Evolutionary conservation across 257 asterid genomes (phyloP).

Genomic region (Solanum corneliomulleri): DNA sequence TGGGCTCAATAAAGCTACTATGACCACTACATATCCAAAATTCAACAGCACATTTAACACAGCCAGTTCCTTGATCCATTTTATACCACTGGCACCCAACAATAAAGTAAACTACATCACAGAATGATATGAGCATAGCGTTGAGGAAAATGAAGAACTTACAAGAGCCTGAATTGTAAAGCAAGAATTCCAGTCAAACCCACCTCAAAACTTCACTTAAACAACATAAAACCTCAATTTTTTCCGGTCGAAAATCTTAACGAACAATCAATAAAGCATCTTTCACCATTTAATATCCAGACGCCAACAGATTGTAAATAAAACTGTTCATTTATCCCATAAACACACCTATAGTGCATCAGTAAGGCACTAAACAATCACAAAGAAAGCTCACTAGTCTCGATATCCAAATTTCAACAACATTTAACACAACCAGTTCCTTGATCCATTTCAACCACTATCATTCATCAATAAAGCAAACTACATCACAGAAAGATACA

Average conservation of each 20-base stretch:
- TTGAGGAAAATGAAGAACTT: neutral
- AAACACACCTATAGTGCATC: neutral
- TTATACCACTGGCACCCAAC: neutral
- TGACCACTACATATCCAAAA: neutral
- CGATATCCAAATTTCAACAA: neutral
- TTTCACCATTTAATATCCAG: neutral
- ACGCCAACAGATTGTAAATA: neutral
- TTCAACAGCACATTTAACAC: neutral
- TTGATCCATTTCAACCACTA: neutral
- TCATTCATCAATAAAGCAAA: neutral
- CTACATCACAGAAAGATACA: neutral
- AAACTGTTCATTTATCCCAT: neutral
- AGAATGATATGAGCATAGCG: neutral
- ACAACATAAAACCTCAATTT: neutral
- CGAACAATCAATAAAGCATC: neutral
- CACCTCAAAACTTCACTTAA: slow-evolving; percentile 6
- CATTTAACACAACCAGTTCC: neutral
- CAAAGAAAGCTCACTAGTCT: neutral
- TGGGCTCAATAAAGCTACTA: neutral
- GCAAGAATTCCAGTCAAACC: neutral
- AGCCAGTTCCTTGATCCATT: neutral
- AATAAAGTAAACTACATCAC: neutral
- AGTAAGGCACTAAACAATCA: neutral
- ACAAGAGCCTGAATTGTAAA: neutral
- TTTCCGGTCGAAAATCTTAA: neutral